Evolutionary conservation across 495 filamentous ascomycete species (phyloP).

Genomic region (Bacidia rubella): DNA sequence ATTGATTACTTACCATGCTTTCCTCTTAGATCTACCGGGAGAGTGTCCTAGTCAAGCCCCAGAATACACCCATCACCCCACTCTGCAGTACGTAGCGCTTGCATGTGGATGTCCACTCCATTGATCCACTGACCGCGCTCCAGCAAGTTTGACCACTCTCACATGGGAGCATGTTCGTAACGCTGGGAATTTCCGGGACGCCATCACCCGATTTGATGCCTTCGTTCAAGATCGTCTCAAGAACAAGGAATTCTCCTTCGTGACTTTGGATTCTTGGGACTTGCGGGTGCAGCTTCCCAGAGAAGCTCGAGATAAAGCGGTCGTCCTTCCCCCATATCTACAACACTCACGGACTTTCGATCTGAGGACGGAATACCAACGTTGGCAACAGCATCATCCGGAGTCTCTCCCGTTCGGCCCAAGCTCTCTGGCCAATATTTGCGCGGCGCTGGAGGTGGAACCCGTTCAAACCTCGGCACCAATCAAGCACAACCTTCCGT

Average conservation of each 20-base stretch:
- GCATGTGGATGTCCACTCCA: conserved; percentile 6
- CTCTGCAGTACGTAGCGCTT: conserved; percentile 74
- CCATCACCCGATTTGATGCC: conserved; percentile 83
- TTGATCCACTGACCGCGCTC: conserved; percentile 15
- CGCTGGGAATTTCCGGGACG: conserved; percentile 91
- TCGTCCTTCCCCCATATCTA: conserved; percentile 89
- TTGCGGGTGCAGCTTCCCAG: conserved; percentile 93
- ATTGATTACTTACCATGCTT: conserved; percentile 5
- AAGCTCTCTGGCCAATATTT: conserved; percentile 90
- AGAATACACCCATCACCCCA: conserved; percentile 97
- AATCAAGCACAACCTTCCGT: conserved; percentile 96
- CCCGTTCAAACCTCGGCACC: conserved; percentile 91
- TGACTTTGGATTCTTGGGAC: conserved; percentile 97
- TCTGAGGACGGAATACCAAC: conserved; percentile 89
- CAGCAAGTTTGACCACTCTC: conserved; percentile 91
- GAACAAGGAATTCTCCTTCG: conserved; percentile 90
- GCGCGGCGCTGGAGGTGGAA: conserved; percentile 92
- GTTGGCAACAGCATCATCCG: conserved; percentile 96
- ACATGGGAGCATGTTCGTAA: conserved; percentile 98
- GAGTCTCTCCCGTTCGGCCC: conserved; percentile 95
- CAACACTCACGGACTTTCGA: conserved; percentile 97
- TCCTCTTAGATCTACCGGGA: conserved; percentile 68
- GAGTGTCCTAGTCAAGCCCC: conserved; percentile 90
- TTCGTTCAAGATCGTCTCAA: conserved; percentile 87
- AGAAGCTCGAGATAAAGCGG: conserved; percentile 94